Evolutionary conservation across 495 filamentous ascomycete species (phyloP).

Genomic region (Trichoderma orchidacearum): DNA sequence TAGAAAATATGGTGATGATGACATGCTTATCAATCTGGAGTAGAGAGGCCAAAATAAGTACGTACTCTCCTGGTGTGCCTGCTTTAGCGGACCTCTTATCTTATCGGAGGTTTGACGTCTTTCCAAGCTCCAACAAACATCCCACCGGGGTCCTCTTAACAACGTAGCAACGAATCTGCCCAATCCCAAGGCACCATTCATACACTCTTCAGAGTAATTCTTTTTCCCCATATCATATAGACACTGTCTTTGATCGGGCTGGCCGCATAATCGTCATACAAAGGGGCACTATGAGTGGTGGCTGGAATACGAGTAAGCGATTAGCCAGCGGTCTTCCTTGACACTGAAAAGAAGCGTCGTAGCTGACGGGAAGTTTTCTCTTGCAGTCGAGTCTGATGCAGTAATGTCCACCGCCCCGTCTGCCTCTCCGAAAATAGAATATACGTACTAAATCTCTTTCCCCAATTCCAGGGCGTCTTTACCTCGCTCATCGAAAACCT

Average conservation of each 20-base stretch:
- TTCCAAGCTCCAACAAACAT: neutral
- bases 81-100: neutral
- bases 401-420: constrained; percentile 32
- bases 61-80: neutral
- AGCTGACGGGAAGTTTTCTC: neutral
- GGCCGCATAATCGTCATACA: too few relatives aligned
- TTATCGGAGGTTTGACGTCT: neutral
- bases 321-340: too few relatives aligned
- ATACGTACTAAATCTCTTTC: constrained; percentile 3
- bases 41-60: too few relatives aligned
- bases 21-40: too few relatives aligned
- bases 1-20: too few relatives aligned
- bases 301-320: constrained; percentile 30
- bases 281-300: constrained; percentile 35
- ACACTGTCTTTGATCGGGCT: neutral
- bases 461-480: constrained; percentile 74
- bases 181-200: too few relatives aligned
- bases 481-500: constrained; percentile 87
- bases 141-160: too few relatives aligned
- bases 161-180: too few relatives aligned
- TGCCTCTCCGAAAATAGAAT: constrained; percentile 1
- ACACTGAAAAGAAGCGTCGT: neutral
- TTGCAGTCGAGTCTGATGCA: constrained; percentile 84
- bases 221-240: too few relatives aligned
- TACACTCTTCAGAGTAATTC: too few relatives aligned